Percentiles rank a stretch among this genome's conserved stretches.
Conservation (phyloP, 805 yeast genomes). For the Saturnispora mendoncae region DNA sequence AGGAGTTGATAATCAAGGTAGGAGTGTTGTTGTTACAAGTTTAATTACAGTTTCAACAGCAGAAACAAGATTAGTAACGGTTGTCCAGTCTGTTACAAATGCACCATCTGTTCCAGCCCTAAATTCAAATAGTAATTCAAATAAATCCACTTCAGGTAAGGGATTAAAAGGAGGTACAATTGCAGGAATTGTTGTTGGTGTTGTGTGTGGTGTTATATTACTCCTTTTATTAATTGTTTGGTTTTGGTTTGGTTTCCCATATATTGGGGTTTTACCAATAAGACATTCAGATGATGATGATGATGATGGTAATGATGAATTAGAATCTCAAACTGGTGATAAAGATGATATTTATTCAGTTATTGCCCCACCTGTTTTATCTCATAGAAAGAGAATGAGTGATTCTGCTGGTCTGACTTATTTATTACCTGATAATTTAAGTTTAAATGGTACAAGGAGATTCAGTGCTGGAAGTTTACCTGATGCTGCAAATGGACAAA, state of each 20-base stretch:
- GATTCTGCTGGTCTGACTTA: conserved; percentile 11
- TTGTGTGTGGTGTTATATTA: conserved; percentile 21
- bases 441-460: conserved; percentile 21
- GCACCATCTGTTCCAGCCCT: conserved; percentile 14
- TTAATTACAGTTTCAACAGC: conserved; percentile 15
- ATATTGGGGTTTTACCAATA: conserved; percentile 15
- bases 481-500: conserved; percentile 26
- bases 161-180: conserved; percentile 27
- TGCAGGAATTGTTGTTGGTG: conserved; percentile 31
- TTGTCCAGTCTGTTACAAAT: conserved; percentile 21
- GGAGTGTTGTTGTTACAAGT: conserved; percentile 9
- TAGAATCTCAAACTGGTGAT: conserved; percentile 10
- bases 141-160: conserved; percentile 1
- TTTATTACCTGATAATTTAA: conserved; percentile 13
- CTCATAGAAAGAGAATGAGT: conserved; percentile 4
- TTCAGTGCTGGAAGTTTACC: conserved; percentile 30
- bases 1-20: conserved; percentile 6
- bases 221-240: conserved; percentile 16
- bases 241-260: conserved; percentile 10
- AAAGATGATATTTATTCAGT: conserved; percentile 8
- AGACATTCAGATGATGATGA: conserved; percentile 17
- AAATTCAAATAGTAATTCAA: conserved; percentile 5
- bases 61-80: conserved; percentile 19
- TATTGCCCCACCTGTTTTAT: conserved; percentile 1
- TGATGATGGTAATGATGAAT: conserved; percentile 10